A percentile compares a stretch with the other conserved stretches of the same genome.
These are phyloP conservation scores for Silybum marianum DNA, from an alignment of 129 eudicot genomes.

Conservation along the genomic window DNA sequence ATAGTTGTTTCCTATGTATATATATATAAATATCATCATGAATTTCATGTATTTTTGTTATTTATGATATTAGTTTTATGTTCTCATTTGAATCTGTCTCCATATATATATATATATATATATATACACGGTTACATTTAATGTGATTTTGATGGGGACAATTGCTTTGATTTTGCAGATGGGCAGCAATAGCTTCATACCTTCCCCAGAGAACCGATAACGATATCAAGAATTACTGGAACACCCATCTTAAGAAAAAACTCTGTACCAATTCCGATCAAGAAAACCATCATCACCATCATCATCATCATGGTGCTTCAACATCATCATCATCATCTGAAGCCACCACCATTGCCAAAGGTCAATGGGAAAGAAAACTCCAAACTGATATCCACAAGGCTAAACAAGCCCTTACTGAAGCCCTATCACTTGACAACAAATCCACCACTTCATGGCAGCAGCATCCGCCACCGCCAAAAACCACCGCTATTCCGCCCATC, in stretches of 20 bases:
- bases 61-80: no score
- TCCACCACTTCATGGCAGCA: constrained; percentile 15
- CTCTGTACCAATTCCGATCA: constrained; percentile 22
- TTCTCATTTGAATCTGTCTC: no score
- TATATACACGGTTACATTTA: neutral
- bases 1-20: neutral
- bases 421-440: constrained; percentile 44
- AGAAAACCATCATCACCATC: neutral
- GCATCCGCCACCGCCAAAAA: neutral
- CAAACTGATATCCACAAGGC: constrained; percentile 62
- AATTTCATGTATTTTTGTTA: no score
- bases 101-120: neutral
- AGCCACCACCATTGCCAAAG: constrained; percentile 34
- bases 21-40: neutral
- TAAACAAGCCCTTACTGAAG: constrained; percentile 56
- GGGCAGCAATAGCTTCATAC: constrained; percentile 77
- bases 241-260: constrained; percentile 63
- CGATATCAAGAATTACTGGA: constrained; percentile 72
- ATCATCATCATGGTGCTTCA: constrained; percentile 18
- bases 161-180: constrained; percentile 34
- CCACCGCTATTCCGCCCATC: constrained; percentile 17
- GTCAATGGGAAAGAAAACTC: constrained; percentile 71
- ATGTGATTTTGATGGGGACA: constrained; percentile 6
- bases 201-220: constrained; percentile 72
- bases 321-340: constrained; percentile 23